Conservation (phyloP, 1,284 basidiomycete genomes). For the Phellinidium pouzarii region DNA sequence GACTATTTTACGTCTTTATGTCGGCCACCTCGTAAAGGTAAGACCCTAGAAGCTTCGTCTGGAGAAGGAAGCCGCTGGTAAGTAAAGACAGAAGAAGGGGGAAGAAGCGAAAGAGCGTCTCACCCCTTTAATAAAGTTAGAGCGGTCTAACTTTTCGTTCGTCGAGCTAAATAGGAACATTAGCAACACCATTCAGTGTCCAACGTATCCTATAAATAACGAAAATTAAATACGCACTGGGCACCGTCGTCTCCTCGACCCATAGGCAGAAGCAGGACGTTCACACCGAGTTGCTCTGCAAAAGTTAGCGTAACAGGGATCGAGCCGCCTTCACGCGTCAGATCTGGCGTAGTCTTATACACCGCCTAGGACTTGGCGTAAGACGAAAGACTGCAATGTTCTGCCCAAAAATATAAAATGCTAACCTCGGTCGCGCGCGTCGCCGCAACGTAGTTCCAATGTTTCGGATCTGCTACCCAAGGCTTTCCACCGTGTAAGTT, state of each 20-base stretch:
- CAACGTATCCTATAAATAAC: conserved; percentile 1
- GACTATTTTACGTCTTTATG: conserved; percentile 11
- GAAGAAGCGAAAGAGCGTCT: conserved; percentile 24
- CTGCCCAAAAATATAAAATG: too few species aligned
- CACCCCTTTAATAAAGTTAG: conserved; percentile 90
- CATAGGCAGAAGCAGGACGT: conserved; percentile 86
- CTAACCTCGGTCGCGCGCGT: conserved; percentile 71
- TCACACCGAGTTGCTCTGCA: conserved; percentile 78
- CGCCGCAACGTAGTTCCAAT: conserved; percentile 96
- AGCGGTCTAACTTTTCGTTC: conserved; percentile 92
- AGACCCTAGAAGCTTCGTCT: conserved; percentile 75
- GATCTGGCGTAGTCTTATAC: conserved; percentile 79
- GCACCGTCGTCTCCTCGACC: conserved; percentile 92
- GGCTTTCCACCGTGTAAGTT: conserved; percentile 79
- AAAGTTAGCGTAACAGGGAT: conserved; percentile 97
- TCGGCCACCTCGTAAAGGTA: conserved; percentile 78
- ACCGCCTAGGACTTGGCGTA: conserved; percentile 42
- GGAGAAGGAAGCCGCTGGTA: conserved; percentile 12
- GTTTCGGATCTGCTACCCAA: conserved; percentile 80
- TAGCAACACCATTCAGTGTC: background rate
- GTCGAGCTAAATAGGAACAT: conserved; percentile 55
- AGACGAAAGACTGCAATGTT: conserved; percentile 11
- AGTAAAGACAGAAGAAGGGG: background rate
- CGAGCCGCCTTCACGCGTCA: conserved; percentile 92
- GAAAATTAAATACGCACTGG: conserved; percentile 50